A percentile compares a stretch with the other conserved stretches of the same genome.
These are phyloP conservation scores for Skeletonema potamos DNA, from an alignment of 108 stramenopile species.

Conservation along the genomic window DNA sequence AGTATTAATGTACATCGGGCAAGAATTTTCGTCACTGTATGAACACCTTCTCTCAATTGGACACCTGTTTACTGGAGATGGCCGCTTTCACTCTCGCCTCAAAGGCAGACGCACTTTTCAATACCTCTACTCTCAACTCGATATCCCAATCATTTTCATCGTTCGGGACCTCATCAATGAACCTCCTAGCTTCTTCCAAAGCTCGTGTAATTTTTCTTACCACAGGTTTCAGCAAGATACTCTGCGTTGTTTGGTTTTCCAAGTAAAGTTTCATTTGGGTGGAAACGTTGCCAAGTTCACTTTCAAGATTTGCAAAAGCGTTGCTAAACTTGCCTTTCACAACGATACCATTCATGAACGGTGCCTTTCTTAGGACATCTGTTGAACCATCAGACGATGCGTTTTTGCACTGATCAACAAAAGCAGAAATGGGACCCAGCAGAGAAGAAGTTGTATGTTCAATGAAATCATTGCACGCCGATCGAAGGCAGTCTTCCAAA, in stretches of 20 bases:
- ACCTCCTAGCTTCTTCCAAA: constrained; percentile 61
- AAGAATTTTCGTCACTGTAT: no score
- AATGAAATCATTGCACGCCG: constrained; percentile 88
- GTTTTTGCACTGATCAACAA: constrained; percentile 58
- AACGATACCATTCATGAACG: constrained; percentile 53
- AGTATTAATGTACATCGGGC: neutral
- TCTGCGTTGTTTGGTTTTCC: constrained; percentile 79
- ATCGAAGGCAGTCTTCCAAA: constrained; percentile 84
- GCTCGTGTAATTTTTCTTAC: constrained; percentile 69
- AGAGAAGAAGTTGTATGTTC: constrained; percentile 72
- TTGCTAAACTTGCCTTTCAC: constrained; percentile 52
- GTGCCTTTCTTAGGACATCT: constrained; percentile 24
- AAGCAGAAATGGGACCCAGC: constrained; percentile 55
- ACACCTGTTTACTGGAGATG: neutral
- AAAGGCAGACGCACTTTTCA: constrained; percentile 27
- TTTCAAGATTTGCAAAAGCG: constrained; percentile 53
- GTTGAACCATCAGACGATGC: constrained; percentile 24
- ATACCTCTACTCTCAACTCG: constrained; percentile 38
- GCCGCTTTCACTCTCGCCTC: constrained; percentile 44
- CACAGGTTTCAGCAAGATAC: constrained; percentile 84
- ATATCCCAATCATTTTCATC: constrained; percentile 65
- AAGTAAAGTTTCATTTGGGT: constrained; percentile 80
- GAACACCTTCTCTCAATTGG: constrained; percentile 8
- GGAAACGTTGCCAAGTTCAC: constrained; percentile 46
- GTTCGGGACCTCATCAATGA: constrained; percentile 44